These are phyloP conservation scores for Solanum gracilifrons DNA, from an alignment of 257 asterid genomes.

Conservation along the genomic window DNA sequence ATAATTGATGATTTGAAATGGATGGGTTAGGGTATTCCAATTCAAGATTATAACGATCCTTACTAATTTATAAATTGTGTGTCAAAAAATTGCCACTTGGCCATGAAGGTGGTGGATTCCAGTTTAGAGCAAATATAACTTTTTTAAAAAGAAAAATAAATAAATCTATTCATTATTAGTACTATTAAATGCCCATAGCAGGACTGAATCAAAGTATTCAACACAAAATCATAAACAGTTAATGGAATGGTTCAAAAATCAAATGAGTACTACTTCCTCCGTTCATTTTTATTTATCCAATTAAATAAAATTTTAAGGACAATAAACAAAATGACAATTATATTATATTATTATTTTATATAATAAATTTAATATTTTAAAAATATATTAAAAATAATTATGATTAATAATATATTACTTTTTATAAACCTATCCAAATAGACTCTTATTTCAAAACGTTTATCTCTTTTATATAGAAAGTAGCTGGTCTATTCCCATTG, in stretches of 20 bases:
- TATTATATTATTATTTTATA: no score
- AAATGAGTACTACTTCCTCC: not conserved
- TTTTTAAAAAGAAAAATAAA: not conserved
- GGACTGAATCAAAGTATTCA: not conserved
- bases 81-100: not conserved
- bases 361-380: no score
- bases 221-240: not conserved
- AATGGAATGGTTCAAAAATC: not conserved
- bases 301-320: no score
- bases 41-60: not conserved
- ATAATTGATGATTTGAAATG: not conserved
- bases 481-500: not conserved
- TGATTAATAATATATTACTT: no score
- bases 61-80: not conserved
- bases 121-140: not conserved
- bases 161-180: not conserved
- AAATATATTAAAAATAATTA: no score
- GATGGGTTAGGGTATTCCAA: not conserved
- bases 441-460: not conserved
- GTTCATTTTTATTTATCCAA: no score
- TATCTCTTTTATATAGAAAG: not conserved
- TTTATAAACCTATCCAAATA: not conserved
- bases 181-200: not conserved
- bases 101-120: not conserved
- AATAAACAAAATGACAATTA: accelerated